Percentiles rank a stretch among this genome's conserved stretches.
Conservation (phyloP, 2,329 filamentous ascomycete genomes). For the Pseudofabraea citricarpa region DNA sequence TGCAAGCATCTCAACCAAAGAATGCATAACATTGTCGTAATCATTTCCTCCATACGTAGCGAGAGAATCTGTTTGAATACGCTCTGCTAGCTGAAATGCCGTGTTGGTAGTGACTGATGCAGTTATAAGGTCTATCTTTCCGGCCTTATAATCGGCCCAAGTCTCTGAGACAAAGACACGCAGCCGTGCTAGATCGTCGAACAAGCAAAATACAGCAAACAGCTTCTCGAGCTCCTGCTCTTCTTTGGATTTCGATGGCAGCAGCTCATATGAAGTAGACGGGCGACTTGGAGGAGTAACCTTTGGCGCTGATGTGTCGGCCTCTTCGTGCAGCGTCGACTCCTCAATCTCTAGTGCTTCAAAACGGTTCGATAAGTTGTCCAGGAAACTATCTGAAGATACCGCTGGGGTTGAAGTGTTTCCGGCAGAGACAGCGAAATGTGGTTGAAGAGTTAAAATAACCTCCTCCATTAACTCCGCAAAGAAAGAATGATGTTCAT, state of each 20-base stretch:
- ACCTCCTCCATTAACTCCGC: conserved; percentile 10
- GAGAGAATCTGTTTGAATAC: conserved; percentile 3
- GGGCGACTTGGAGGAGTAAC: not conserved
- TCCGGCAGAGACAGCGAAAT: conserved; percentile 2
- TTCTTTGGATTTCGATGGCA: not conserved
- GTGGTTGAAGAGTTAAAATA: conserved; percentile 9
- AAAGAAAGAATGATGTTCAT: conserved; percentile 8
- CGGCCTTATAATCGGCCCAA: conserved; percentile 4
- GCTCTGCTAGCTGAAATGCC: conserved; percentile 8
- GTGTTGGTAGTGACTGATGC: conserved; percentile 7
- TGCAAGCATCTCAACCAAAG: too few species aligned
- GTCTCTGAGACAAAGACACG: conserved; percentile 1
- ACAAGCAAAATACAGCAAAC: conserved; percentile 8
- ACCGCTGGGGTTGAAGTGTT: not conserved
- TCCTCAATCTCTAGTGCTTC: conserved; percentile 10
- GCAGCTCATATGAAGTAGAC: not conserved
- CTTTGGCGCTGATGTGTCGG: not conserved
- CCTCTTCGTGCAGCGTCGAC: not conserved
- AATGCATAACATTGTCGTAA: too few species aligned
- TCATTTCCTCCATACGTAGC: not conserved
- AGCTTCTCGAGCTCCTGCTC: conserved; percentile 5
- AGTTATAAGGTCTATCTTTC: conserved; percentile 7
- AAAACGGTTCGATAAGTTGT: conserved; percentile 10
- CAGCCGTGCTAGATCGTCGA: conserved; percentile 6
- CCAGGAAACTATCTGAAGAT: not conserved